These are phyloP conservation scores for Elaphomyces granulatus DNA, from an alignment of 495 filamentous ascomycete genomes.

Conservation along the genomic window DNA sequence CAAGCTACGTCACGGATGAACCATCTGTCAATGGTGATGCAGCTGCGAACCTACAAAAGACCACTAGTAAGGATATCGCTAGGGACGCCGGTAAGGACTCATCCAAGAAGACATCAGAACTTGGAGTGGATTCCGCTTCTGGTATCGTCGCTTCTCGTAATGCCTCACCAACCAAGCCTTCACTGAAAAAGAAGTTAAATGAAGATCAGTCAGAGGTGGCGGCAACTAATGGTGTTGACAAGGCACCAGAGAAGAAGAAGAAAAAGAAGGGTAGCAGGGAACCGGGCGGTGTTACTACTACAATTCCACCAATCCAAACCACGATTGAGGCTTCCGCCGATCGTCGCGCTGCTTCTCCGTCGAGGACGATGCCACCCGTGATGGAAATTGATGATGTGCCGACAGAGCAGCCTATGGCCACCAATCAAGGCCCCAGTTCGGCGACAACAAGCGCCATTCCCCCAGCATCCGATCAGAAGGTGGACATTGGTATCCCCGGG, in stretches of 20 bases:
- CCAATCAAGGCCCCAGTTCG: background rate
- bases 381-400: conserved; percentile 2
- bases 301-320: conserved; percentile 2
- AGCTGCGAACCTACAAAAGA: conserved; percentile 21
- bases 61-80: conserved; percentile 19
- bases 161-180: conserved; percentile 28
- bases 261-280: conserved; percentile 35
- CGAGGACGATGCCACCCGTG: background rate
- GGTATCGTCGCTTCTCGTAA: conserved; percentile 24
- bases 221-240: conserved; percentile 32
- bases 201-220: conserved; percentile 25
- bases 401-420: background rate
- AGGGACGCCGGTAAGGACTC: conserved; percentile 21
- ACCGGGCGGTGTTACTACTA: conserved; percentile 20
- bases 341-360: background rate
- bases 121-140: conserved; percentile 14
- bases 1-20: conserved; percentile 28
- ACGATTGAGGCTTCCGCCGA: background rate
- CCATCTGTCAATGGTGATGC: conserved; percentile 38
- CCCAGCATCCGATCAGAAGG: background rate
- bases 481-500: background rate
- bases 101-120: conserved; percentile 26
- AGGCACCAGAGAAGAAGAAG: conserved; percentile 43
- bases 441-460: background rate
- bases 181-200: conserved; percentile 24